Conservation (phyloP, 768 basidiomycete genomes). For the Termitomyces sp. region DNA sequence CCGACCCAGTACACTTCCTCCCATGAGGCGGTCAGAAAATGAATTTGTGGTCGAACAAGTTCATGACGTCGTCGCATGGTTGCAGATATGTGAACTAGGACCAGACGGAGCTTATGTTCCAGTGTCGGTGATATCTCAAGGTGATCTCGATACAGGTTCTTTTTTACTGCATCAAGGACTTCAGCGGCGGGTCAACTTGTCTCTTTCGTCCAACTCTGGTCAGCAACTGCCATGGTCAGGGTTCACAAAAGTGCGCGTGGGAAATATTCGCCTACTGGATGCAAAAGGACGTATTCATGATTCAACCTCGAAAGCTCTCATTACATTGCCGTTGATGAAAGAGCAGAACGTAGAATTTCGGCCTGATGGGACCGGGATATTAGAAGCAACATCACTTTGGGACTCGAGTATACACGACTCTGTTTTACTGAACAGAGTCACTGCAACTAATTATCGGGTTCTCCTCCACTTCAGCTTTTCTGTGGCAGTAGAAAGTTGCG, state of each 20-base stretch:
- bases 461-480: conserved; percentile 74
- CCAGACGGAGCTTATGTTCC: conserved; percentile 81
- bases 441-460: conserved; percentile 70
- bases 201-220: conserved; percentile 83
- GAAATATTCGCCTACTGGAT: conserved; percentile 83
- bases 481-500: conserved; percentile 78
- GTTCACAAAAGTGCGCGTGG: conserved; percentile 68
- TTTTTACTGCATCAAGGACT: conserved; percentile 92
- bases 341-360: conserved; percentile 71
- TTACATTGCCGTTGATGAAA: conserved; percentile 69
- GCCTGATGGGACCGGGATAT: conserved; percentile 74
- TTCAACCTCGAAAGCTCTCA: conserved; percentile 62
- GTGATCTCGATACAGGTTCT: conserved; percentile 72
- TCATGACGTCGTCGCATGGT: conserved; percentile 87
- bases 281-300: conserved; percentile 78
- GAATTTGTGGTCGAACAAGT: conserved; percentile 84
- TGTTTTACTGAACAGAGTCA: conserved; percentile 78
- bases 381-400: conserved; percentile 77
- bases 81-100: conserved; percentile 83
- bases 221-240: conserved; percentile 84
- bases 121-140: conserved; percentile 75
- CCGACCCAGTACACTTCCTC: conserved; percentile 41
- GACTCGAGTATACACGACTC: conserved; percentile 92
- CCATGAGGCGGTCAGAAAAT: conserved; percentile 89
- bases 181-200: conserved; percentile 75